These are phyloP conservation scores for Mycena epipterygia DNA, from an alignment of 768 basidiomycete species.

Conservation along the genomic window DNA sequence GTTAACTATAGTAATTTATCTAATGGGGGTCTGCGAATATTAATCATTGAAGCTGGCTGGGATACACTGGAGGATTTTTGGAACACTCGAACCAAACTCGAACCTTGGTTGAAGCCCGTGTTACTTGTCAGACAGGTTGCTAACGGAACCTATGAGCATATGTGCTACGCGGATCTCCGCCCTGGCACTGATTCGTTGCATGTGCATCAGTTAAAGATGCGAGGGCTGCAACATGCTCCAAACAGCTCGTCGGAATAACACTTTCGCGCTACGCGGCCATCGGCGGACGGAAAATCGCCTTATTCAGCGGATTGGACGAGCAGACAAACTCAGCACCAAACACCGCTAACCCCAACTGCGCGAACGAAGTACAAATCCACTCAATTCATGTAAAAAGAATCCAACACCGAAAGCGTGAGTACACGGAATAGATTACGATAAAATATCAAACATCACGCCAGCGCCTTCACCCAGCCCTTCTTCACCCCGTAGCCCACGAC, in stretches of 20 bases:
- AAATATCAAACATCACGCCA: background rate
- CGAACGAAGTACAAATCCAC: background rate
- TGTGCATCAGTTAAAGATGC: background rate
- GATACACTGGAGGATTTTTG: background rate
- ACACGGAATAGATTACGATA: slow-evolving; percentile 3
- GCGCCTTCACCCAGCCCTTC: slow-evolving; percentile 68
- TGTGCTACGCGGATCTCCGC: no score
- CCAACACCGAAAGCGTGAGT: background rate
- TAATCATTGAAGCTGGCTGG: background rate
- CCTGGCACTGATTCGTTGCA: background rate
- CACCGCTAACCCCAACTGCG: background rate
- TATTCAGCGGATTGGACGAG: background rate
- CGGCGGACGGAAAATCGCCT: no score
- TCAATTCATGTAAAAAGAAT: background rate
- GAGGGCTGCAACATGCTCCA: no score
- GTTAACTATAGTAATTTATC: background rate
- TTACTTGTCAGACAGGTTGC: no score
- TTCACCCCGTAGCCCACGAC: slow-evolving; percentile 72
- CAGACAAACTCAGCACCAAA: background rate
- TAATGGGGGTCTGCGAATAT: background rate
- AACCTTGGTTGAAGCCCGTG: no score
- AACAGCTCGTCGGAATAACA: no score
- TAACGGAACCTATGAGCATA: no score
- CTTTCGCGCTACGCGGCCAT: no score
- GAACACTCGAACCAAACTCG: no score